phyloP scores from a whole-genome alignment of 2,329 filamentous ascomycete genomes.

The Venturia carpophila region DNA sequence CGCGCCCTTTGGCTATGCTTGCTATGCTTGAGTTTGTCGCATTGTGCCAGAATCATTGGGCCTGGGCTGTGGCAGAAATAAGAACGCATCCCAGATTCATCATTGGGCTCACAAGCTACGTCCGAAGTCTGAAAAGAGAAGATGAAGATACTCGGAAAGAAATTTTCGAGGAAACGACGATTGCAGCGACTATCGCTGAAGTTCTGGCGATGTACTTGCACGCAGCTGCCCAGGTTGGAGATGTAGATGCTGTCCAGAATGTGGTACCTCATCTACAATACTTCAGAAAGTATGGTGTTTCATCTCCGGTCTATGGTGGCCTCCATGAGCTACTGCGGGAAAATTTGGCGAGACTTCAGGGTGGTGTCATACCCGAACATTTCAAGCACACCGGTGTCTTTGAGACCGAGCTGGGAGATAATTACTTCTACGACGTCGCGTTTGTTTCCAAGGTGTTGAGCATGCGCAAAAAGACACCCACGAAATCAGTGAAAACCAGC shows the following conservation, averaged over 20 bases:
- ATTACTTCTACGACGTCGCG: conserved; percentile 78
- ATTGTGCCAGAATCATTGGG: conserved; percentile 87
- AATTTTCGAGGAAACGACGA: conserved; percentile 37
- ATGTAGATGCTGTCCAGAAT: conserved; percentile 58
- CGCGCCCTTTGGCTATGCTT: conserved; percentile 60
- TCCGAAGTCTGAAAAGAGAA: conserved; percentile 48
- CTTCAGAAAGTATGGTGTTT: conserved; percentile 68
- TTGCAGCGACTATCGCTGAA: conserved; percentile 78
- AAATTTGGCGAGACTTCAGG: conserved; percentile 34
- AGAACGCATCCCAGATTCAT: conserved; percentile 69
- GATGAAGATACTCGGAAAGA: conserved; percentile 23
- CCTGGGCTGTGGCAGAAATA: conserved; percentile 80
- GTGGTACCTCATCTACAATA: conserved; percentile 71
- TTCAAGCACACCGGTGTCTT: conserved; percentile 70
- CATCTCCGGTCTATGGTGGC: conserved; percentile 74
- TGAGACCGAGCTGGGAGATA: conserved; percentile 57
- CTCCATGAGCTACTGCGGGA: not conserved
- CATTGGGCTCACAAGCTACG: conserved; percentile 58
- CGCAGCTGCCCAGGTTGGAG: conserved; percentile 68
- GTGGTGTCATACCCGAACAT: conserved; percentile 62
- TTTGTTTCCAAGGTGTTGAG: conserved; percentile 66
- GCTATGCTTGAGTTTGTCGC: conserved; percentile 81
- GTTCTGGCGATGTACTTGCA: conserved; percentile 88
- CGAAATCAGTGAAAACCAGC: conserved; percentile 58
- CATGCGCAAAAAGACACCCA: conserved; percentile 29